Evolutionary conservation across 73 alveolate genomes (phyloP).

Genomic region (Tetrahymena elliotti): DNA sequence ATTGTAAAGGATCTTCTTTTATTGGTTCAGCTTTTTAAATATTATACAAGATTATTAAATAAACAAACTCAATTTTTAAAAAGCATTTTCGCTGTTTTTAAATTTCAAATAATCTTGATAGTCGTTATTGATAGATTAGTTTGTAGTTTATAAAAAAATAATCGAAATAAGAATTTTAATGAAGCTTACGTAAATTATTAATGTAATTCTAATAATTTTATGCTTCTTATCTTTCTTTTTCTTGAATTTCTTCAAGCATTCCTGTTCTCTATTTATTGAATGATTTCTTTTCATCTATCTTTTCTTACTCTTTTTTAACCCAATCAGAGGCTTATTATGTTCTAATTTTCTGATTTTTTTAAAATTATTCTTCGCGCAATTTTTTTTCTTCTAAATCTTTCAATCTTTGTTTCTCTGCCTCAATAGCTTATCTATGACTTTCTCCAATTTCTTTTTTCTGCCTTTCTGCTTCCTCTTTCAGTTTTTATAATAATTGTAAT

Average conservation of each 20-base stretch:
- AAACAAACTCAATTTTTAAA: too few relatives aligned
- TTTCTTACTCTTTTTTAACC: neutral
- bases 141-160: neutral
- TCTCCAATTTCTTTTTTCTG: neutral
- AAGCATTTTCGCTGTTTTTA: neutral
- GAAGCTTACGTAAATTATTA: neutral
- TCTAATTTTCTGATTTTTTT: neutral
- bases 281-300: neutral
- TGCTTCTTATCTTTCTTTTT: neutral
- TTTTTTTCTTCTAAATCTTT: neutral
- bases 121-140: neutral
- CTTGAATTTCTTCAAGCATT: neutral
- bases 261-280: neutral
- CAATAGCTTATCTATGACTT: neutral
- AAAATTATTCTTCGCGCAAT: neutral
- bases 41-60: too few relatives aligned
- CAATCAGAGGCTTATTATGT: neutral
- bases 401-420: neutral
- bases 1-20: neutral
- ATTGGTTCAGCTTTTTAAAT: neutral
- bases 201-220: neutral
- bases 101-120: neutral
- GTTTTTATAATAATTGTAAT: neutral
- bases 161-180: too few relatives aligned
- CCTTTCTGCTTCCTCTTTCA: neutral